Percentiles rank a stretch among this genome's conserved stretches.
phyloP scores from a whole-genome alignment of 2,329 filamentous ascomycete genomes.

The Saccharata proteae region DNA sequence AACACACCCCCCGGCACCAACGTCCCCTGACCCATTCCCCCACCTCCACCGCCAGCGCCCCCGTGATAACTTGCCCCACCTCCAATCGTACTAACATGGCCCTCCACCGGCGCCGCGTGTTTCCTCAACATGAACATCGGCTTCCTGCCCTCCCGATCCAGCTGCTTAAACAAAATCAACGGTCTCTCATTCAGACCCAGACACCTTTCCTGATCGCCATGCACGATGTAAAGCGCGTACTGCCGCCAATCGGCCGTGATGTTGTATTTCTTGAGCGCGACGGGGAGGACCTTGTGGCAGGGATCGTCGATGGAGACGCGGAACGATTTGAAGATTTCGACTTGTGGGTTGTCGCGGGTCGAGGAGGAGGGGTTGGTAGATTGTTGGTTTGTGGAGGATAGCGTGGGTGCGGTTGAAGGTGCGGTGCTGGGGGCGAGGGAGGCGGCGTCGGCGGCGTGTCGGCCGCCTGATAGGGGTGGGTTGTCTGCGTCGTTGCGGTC shows the following conservation, averaged over 20 bases:
- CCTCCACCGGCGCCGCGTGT: conserved; percentile 43
- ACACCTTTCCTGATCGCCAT: conserved; percentile 95
- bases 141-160: conserved; percentile 94
- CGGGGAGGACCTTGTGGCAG: conserved; percentile 91
- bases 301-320: conserved; percentile 96
- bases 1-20: too few relatives aligned
- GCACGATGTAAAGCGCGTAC: conserved; percentile 95
- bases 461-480: conserved; percentile 24
- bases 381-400: too few relatives aligned
- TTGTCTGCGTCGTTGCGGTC: conserved; percentile 9
- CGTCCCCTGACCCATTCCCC: too few relatives aligned
- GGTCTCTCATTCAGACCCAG: conserved; percentile 86
- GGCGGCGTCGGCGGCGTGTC: conserved; percentile 14
- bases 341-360: conserved; percentile 41
- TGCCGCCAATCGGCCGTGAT: conserved; percentile 97
- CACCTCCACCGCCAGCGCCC: too few relatives aligned
- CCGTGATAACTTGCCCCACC: too few relatives aligned
- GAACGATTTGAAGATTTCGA: conserved; percentile 99
- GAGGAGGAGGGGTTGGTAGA: conserved; percentile 12
- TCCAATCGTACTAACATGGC: conserved; percentile 30
- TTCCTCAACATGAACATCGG: conserved; percentile 96
- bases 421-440: conserved; percentile 8
- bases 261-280: conserved; percentile 93
- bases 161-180: conserved; percentile 89
- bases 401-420: conserved; percentile 4